Percentiles rank a stretch among this genome's conserved stretches.
phyloP scores from a whole-genome alignment of 805 yeast species.

The Kodamaea hsintzibuensis region DNA sequence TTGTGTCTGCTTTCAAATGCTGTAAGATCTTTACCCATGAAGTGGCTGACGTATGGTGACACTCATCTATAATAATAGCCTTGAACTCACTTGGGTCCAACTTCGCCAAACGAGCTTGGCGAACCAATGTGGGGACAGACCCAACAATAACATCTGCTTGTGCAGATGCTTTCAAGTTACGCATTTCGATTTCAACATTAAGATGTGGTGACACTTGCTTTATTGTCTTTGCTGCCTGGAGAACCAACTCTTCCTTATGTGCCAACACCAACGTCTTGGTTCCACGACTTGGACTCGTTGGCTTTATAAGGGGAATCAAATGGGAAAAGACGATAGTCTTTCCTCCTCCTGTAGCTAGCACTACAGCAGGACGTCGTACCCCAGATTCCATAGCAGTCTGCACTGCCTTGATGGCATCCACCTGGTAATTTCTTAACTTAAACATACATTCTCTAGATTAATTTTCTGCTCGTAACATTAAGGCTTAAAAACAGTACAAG shows the following conservation, averaged over 20 bases:
- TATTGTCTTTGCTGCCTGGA: slow-evolving; percentile 63
- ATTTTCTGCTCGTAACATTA: not conserved
- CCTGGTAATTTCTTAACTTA: slow-evolving; percentile 57
- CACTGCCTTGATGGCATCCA: slow-evolving; percentile 63
- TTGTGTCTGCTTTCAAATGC: slow-evolving; percentile 53
- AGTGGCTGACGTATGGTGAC: slow-evolving; percentile 83
- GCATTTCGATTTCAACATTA: slow-evolving; percentile 71
- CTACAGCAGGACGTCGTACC: slow-evolving; percentile 66
- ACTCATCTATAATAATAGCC: slow-evolving; percentile 82
- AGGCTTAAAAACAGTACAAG: too few relatives aligned
- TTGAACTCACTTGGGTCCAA: slow-evolving; percentile 65
- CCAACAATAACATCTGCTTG: slow-evolving; percentile 70
- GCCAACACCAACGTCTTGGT: slow-evolving; percentile 62
- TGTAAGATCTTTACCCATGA: slow-evolving; percentile 60
- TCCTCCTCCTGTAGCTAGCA: slow-evolving; percentile 93
- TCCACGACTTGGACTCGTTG: slow-evolving; percentile 28
- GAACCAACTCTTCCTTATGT: slow-evolving; percentile 76
- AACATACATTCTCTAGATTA: not conserved
- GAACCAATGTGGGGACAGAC: slow-evolving; percentile 65
- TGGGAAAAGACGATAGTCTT: slow-evolving; percentile 79
- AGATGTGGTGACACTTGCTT: slow-evolving; percentile 48
- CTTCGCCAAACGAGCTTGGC: slow-evolving; percentile 46
- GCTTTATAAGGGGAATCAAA: slow-evolving; percentile 47
- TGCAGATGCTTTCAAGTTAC: slow-evolving; percentile 41
- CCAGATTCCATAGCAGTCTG: slow-evolving; percentile 48